These are phyloP conservation scores for Melaleuca alternifolia DNA, from an alignment of 345 rosid species.

Conservation along the genomic window DNA sequence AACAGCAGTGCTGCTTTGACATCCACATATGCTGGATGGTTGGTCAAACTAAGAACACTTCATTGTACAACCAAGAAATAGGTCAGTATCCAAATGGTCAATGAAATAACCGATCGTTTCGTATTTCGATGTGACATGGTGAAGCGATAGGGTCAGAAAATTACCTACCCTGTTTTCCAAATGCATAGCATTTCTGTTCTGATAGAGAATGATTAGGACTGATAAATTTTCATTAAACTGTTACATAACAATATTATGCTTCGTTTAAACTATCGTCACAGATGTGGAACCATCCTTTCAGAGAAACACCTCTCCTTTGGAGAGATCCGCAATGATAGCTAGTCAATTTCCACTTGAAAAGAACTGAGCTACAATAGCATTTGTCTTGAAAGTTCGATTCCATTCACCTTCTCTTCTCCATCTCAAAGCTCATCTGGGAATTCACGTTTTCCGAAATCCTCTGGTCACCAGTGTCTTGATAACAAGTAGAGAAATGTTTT, in stretches of 20 bases:
- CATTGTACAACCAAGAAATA: background rate
- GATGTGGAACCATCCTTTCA: background rate
- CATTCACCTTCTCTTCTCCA: background rate
- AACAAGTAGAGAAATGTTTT: background rate
- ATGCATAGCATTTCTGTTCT: background rate
- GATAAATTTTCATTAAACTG: background rate
- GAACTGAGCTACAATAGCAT: background rate
- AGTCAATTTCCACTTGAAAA: background rate
- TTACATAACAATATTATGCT: background rate
- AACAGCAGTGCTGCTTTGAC: background rate
- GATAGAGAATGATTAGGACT: background rate
- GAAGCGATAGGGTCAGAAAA: background rate
- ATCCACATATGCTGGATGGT: background rate
- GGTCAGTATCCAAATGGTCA: background rate
- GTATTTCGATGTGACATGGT: background rate
- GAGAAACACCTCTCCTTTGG: background rate
- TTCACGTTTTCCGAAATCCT: background rate
- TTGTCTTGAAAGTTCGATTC: background rate
- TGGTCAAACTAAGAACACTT: background rate
- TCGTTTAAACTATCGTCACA: background rate
- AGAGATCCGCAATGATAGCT: background rate
- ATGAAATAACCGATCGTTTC: background rate
- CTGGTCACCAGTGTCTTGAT: background rate
- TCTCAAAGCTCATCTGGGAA: background rate
- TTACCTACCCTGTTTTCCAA: background rate